These are phyloP conservation scores for Fagus crenata DNA, from an alignment of 306 rosid genomes.

Conservation along the genomic window DNA sequence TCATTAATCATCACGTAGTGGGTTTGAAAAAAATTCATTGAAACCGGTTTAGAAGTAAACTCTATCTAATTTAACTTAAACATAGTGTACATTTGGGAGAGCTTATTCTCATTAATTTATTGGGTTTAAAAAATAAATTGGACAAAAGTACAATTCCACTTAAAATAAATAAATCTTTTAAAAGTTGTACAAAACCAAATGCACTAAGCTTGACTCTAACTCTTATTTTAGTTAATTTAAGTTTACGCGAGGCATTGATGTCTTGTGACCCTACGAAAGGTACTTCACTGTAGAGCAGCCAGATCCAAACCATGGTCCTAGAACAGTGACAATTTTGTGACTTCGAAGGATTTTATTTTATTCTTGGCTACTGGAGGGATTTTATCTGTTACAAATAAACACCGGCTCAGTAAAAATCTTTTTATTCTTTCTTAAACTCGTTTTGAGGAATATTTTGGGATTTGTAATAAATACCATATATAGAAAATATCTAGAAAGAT, in stretches of 20 bases:
- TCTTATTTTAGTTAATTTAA: neutral
- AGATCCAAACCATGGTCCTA: constrained; percentile 8
- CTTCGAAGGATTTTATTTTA: neutral
- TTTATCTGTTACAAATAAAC: constrained; percentile 22
- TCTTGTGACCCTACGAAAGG: neutral
- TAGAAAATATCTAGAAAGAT: constrained; percentile 3
- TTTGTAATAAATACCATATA: constrained; percentile 19
- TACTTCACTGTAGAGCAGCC: neutral
- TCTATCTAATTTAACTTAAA: no score
- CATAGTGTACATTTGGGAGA: no score
- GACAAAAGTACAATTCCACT: no score
- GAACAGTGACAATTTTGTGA: constrained; percentile 23
- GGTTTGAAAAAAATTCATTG: no score
- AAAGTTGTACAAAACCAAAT: no score
- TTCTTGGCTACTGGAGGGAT: no score
- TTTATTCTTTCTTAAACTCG: constrained; percentile 16
- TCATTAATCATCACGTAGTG: no score
- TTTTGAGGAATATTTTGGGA: constrained; percentile 40
- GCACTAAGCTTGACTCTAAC: no score
- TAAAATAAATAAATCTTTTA: no score
- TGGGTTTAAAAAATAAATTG: no score
- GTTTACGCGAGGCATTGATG: constrained; percentile 12
- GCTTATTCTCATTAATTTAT: no score
- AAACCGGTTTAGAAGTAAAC: no score
- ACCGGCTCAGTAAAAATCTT: constrained; percentile 5